Evolutionary conservation across 1,284 basidiomycete species (phyloP), one percentile per base, ranked within the genome.

Genomic region (Heterobasidion parviporum): DNA sequence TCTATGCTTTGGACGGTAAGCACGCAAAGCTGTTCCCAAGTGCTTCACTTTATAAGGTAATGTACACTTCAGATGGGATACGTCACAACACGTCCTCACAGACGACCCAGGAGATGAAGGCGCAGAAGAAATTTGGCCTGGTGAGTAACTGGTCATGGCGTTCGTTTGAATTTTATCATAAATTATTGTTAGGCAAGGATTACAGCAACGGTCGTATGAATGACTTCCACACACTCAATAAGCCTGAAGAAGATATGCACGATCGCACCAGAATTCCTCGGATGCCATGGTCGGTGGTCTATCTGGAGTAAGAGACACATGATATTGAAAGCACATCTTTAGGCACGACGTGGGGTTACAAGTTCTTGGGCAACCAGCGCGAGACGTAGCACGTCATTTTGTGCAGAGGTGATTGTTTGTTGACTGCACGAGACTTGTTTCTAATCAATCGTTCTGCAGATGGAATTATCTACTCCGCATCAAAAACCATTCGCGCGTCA

Each of bases 321-420:
- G 50, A 54, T 34, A 47, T 52, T 32, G 38, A 61, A 38, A 34
- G 4, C 46, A 12, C 16, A 8, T 16, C 48, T 20, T 43, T 54
- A 92, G 92, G 92, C 97, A 99, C 71, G 97, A 99, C 67, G 91
- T 97, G 26, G 92, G 87, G 0, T 79, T 98, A 73, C 97, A 99
- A 70, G 83, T 99, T 33, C 89, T 98, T 15, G 97, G 97, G 2
- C 95, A 98, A 68, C 97, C 97, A 32, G 94, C 96, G 16, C 81
- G 97, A 34, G 97, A 99, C 71, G 72, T 99, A 8, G 92, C 91
- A 58, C 83, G 97, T 44, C 97, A 99, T 72, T 99, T 99, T 64
- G 84, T 94, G 33, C 92, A 98, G 70, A 81, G 95, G 79, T 92
- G 48, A 56, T n/a, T 57, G 62, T 1, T 18, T 18, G 8, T 14